These are phyloP conservation scores for Ascochyta rabiei DNA, from an alignment of 2,329 filamentous ascomycete genomes.

Conservation along the genomic window DNA sequence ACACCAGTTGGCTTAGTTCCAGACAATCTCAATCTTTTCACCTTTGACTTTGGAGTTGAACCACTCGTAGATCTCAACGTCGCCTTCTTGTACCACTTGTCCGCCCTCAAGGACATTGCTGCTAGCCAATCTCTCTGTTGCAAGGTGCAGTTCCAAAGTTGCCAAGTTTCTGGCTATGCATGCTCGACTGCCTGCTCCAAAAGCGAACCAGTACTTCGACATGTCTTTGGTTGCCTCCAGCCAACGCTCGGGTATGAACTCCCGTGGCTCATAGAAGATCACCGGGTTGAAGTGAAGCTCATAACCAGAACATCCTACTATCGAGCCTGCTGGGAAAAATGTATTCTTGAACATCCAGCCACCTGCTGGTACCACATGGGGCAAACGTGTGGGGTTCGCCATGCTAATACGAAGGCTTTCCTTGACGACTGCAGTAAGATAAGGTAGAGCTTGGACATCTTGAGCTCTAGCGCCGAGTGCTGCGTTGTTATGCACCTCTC, in stretches of 20 bases:
- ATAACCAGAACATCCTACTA: slow-evolving; percentile 39
- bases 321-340: slow-evolving; percentile 30
- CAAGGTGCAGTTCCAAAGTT: slow-evolving; percentile 35
- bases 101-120: slow-evolving; percentile 55
- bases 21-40: slow-evolving; percentile 52
- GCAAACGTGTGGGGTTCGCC: slow-evolving; percentile 41
- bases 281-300: slow-evolving; percentile 33
- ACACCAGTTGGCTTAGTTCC: slow-evolving; percentile 5
- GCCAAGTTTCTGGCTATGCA: slow-evolving; percentile 43
- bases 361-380: slow-evolving; percentile 33
- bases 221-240: slow-evolving; percentile 30
- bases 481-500: slow-evolving; percentile 27
- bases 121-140: slow-evolving; percentile 51
- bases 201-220: slow-evolving; percentile 44
- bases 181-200: slow-evolving; percentile 38
- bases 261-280: slow-evolving; percentile 24
- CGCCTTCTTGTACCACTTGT: slow-evolving; percentile 43
- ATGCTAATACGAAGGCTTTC: slow-evolving; percentile 55
- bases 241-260: slow-evolving; percentile 45
- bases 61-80: slow-evolving; percentile 61
- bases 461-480: slow-evolving; percentile 14
- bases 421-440: slow-evolving; percentile 55
- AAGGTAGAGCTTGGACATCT: slow-evolving; percentile 45
- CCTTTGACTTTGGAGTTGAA: slow-evolving; percentile 61
- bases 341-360: slow-evolving; percentile 37